Evolutionary conservation across 2,329 filamentous ascomycete genomes (phyloP), one percentile per base, ranked within the genome.

Genomic region (Gaeumannomyces tritici): DNA sequence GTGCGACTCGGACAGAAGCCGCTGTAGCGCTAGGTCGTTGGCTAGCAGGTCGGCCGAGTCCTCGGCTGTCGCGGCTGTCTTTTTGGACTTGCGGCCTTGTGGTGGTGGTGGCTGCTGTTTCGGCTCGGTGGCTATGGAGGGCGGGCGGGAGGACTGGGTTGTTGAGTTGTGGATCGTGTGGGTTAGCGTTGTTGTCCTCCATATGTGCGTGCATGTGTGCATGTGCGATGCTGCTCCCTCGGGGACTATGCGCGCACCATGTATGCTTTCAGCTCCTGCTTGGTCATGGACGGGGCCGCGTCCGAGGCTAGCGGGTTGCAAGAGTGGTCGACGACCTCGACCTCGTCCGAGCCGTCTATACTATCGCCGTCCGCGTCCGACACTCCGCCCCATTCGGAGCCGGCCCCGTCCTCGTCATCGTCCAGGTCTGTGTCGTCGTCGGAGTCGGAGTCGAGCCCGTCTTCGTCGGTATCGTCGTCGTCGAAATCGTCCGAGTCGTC

Each of bases 11-110:
- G 88, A 83, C 63, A 99, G 85, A 55, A 99, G 86, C 58, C 92
- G 88, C 73, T 97, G 93, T 18, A 99, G 86, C 54, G 91, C 93
- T 62, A 96, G 86, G 73, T 98, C 95, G 74, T 97, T 93, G 73
- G 93, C 92, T 24, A 98, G 82, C 65, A 96, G 89, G 13, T 83
- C 83, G 66, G 80, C 80, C 61, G 82, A 82, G 70, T 88, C 83
- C 70, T 89, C 84, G 64, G 81, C 47, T 66, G 66, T 62, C 61
- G 67, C 28, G 54, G 68, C 64, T 59, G n/a, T n/a, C n/a, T 65
- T 59, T 66, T 67, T 74, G 21, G 21, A 57, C 24, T 63, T 64
- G 58, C 12, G 12, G 11, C 29, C 6, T 13, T n/a, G 63, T 47
- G 62, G 60, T 55, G 65, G 2, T 24, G 13, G 6, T 4, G 31